Conservation (phyloP, 1,284 basidiomycete species). For the Xerocomus minutiporus region DNA sequence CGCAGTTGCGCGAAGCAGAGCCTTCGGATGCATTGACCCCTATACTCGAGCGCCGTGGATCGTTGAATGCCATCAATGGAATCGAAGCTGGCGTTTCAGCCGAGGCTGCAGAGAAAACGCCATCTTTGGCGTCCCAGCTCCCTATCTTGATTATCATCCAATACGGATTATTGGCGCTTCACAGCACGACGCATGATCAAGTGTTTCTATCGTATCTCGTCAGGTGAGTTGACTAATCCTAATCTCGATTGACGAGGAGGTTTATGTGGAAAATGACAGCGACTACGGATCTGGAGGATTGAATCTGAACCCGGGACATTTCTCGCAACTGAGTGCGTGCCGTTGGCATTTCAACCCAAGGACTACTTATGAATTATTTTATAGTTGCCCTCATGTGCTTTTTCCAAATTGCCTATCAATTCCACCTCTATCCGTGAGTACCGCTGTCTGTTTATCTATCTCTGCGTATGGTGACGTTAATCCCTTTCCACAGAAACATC, state of each 20-base stretch:
- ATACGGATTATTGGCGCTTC: constrained; percentile 74
- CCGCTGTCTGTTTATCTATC: constrained; percentile 6
- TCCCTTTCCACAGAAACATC: constrained; percentile 41
- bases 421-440: constrained; percentile 79
- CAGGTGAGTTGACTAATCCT: constrained; percentile 48
- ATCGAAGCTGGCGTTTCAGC: constrained; percentile 10
- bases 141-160: constrained; percentile 71
- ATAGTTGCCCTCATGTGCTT: constrained; percentile 78
- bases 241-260: neutral
- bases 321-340: constrained; percentile 75
- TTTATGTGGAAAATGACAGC: constrained; percentile 35
- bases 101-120: constrained; percentile 37
- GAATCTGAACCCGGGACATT: constrained; percentile 73
- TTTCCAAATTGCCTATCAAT: constrained; percentile 78
- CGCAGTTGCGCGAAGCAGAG: constrained; percentile 46
- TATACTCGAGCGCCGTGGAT: constrained; percentile 42
- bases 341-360: constrained; percentile 11
- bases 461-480: constrained; percentile 7
- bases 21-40: constrained; percentile 44
- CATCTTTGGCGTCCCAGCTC: constrained; percentile 60
- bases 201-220: constrained; percentile 80
- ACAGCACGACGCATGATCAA: constrained; percentile 82
- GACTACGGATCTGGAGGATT: constrained; percentile 69
- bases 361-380: neutral
- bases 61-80: constrained; percentile 3